Conservation (phyloP, 2,329 filamentous ascomycete species). For the Penicillium italicum region DNA sequence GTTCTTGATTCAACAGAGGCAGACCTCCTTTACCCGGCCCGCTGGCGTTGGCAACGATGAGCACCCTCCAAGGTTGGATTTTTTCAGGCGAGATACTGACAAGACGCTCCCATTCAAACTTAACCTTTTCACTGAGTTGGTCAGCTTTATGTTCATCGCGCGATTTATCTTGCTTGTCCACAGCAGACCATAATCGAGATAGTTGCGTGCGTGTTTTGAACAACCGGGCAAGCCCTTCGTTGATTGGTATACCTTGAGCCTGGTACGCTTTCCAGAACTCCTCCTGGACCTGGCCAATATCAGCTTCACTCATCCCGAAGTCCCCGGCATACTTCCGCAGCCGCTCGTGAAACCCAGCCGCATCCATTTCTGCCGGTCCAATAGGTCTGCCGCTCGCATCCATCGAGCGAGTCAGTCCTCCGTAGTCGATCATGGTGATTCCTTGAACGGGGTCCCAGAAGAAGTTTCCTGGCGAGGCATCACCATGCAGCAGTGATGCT, state of each 20-base stretch:
- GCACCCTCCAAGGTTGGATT: not conserved
- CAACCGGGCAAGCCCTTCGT: not conserved
- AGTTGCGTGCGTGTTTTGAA: not conserved
- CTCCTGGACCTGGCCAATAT: not conserved
- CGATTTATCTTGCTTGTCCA: not conserved
- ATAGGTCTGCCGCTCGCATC: not conserved
- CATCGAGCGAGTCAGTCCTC: not conserved
- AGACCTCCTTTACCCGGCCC: constrained; percentile 1
- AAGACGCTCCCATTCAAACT: constrained; percentile 1
- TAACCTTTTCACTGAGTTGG: not conserved
- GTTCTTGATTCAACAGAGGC: constrained; percentile 1
- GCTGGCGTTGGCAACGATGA: not conserved
- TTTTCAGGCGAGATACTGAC: not conserved
- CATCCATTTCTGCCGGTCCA: constrained; percentile 1
- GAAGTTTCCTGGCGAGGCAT: not conserved
- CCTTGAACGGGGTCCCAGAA: not conserved
- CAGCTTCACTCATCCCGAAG: constrained; percentile 2
- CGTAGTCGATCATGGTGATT: constrained; percentile 3
- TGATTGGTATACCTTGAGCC: not conserved
- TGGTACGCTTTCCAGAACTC: constrained; percentile 1
- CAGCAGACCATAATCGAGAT: constrained; percentile 1
- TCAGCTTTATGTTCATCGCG: not conserved
- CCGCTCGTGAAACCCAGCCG: constrained; percentile 1
- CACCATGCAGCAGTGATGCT: not conserved
- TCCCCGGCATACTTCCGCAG: constrained; percentile 1